Conservation (phyloP, 768 basidiomycete species). For the Tulasnella sp. region DNA sequence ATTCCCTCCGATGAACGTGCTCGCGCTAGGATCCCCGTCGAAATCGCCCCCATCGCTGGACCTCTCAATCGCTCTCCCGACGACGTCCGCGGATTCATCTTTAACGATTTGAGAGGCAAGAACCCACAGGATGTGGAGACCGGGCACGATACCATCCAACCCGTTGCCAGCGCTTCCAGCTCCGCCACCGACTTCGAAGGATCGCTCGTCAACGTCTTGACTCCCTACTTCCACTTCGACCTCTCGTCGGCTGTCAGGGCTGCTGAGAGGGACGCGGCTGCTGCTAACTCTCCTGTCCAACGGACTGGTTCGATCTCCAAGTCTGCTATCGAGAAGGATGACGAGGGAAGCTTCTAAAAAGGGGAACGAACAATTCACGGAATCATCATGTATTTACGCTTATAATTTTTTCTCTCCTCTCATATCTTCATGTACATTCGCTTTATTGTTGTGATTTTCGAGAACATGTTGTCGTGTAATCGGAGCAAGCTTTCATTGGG, state of each 20-base stretch:
- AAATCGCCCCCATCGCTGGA: constrained; percentile 24
- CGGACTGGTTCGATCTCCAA: neutral
- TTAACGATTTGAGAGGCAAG: constrained; percentile 31
- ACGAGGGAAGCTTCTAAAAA: neutral
- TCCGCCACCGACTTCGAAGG: constrained; percentile 34
- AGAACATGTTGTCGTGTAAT: neutral
- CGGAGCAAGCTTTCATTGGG: neutral
- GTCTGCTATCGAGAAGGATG: constrained; percentile 5
- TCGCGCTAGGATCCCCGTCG: constrained; percentile 39
- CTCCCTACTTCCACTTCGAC: constrained; percentile 79
- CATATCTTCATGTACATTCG: neutral
- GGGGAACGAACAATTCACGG: neutral
- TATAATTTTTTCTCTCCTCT: neutral
- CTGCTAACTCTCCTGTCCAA: neutral
- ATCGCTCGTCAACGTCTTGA: constrained; percentile 9
- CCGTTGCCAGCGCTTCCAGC: constrained; percentile 62
- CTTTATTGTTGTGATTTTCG: neutral
- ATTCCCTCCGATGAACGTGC: constrained; percentile 50
- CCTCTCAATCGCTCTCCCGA: constrained; percentile 34
- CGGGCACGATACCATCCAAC: constrained; percentile 34
- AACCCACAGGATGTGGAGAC: constrained; percentile 30
- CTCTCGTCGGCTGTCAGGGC: constrained; percentile 69
- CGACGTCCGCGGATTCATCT: constrained; percentile 36
- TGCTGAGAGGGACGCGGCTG: constrained; percentile 52
- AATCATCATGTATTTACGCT: constrained; percentile 4